A percentile compares a stretch with the other conserved stretches of the same genome.
Evolutionary conservation across 139 green algal genomes (phyloP).

Genomic region (Chloropicon primus): DNA sequence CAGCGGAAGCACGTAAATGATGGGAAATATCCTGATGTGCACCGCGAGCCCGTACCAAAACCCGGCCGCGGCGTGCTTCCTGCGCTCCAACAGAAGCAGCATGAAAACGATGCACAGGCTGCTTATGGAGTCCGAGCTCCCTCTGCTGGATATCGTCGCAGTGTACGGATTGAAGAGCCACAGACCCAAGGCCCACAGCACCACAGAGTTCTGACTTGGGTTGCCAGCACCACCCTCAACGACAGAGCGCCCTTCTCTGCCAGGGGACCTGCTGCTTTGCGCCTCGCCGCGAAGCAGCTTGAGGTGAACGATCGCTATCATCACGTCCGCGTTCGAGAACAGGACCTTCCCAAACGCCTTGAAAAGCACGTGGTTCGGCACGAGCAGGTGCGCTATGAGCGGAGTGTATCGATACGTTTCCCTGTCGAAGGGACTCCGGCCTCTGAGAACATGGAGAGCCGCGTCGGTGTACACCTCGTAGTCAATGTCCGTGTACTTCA

Average conservation of each 20-base stretch:
- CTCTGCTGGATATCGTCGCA: constrained; percentile 75
- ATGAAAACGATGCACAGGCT: constrained; percentile 52
- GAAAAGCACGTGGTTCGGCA: constrained; percentile 64
- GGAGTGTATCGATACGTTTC: constrained; percentile 70
- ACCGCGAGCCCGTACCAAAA: constrained; percentile 65
- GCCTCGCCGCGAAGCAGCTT: neutral
- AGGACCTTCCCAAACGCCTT: constrained; percentile 71
- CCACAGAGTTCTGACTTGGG: neutral
- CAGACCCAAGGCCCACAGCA: neutral
- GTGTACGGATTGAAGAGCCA: constrained; percentile 96
- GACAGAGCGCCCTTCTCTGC: neutral
- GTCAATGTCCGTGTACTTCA: constrained; percentile 88
- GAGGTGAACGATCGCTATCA: neutral
- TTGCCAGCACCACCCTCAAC: constrained; percentile 7
- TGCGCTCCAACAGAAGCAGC: constrained; percentile 29
- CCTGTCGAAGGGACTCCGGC: constrained; percentile 27
- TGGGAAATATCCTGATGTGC: constrained; percentile 81
- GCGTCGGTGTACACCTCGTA: constrained; percentile 65
- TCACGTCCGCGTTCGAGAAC: constrained; percentile 49
- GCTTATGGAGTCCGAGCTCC: constrained; percentile 72
- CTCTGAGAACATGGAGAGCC: constrained; percentile 18
- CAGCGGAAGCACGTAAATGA: constrained; percentile 65
- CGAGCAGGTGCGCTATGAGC: constrained; percentile 63
- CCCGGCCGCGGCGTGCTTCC: neutral
- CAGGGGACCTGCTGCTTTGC: neutral